phyloP scores from a whole-genome alignment of 495 filamentous ascomycete genomes.

The Xylaria grammica region DNA sequence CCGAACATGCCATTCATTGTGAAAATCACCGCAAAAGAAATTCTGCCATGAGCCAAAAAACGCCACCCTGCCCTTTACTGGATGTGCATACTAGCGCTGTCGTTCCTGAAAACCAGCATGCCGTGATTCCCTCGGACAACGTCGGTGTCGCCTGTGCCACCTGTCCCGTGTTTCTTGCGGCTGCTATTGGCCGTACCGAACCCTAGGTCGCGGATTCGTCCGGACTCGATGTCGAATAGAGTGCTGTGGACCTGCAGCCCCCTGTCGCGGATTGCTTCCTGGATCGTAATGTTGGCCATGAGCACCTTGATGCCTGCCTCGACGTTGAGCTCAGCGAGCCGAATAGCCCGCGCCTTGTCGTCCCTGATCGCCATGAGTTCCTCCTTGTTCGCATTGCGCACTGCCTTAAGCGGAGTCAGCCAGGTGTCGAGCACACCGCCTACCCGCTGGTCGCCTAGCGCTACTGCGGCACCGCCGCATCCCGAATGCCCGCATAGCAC shows the following conservation, averaged over 20 bases:
- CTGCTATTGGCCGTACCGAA: conserved; percentile 46
- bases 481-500: conserved; percentile 83
- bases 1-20: no score
- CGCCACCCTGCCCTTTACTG: conserved; percentile 1
- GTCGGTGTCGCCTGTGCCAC: conserved; percentile 28
- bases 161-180: conserved; percentile 16
- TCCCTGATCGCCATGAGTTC: conserved; percentile 57
- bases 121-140: conserved; percentile 55
- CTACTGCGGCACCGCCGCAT: conserved; percentile 78
- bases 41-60: background rate
- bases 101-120: conserved; percentile 53
- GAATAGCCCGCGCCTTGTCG: conserved; percentile 53
- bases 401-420: conserved; percentile 71
- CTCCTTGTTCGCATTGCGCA: conserved; percentile 61
- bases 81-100: conserved; percentile 37
- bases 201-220: conserved; percentile 63
- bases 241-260: conserved; percentile 76
- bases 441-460: conserved; percentile 68
- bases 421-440: conserved; percentile 82
- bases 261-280: conserved; percentile 69
- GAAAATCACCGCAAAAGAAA: background rate
- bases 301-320: conserved; percentile 66
- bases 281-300: conserved; percentile 63
- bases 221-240: conserved; percentile 69
- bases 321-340: conserved; percentile 73